Conservation (phyloP, 495 filamentous ascomycete species). For the Penicillium samsonianum region DNA sequence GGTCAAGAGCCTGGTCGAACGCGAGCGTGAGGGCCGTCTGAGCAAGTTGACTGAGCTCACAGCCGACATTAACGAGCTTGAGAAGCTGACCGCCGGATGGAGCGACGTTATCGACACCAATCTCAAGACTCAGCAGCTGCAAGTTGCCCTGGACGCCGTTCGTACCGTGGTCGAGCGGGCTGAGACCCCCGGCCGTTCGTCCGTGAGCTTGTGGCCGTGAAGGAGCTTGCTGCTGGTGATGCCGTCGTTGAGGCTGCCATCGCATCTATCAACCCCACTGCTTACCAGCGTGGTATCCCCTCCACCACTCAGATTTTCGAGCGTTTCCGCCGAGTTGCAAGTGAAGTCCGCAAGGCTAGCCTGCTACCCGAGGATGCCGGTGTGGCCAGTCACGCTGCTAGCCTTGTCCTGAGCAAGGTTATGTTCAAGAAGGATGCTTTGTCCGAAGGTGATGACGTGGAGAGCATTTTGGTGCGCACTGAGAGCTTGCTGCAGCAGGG, state of each 20-base stretch:
- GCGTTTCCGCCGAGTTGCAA: slow-evolving; percentile 91
- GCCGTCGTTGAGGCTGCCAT: slow-evolving; percentile 87
- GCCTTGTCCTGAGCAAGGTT: slow-evolving; percentile 82
- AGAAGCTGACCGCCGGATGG: slow-evolving; percentile 81
- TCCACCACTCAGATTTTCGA: slow-evolving; percentile 83
- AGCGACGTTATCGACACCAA: slow-evolving; percentile 84
- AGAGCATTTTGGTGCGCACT: slow-evolving; percentile 85
- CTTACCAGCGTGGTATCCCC: slow-evolving; percentile 90
- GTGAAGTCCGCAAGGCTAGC: slow-evolving; percentile 90
- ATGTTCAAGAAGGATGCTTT: slow-evolving; percentile 93
- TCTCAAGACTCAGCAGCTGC: slow-evolving; percentile 90
- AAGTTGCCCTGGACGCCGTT: slow-evolving; percentile 92
- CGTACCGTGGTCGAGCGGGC: slow-evolving; percentile 75
- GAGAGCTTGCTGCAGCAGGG: slow-evolving; percentile 90
- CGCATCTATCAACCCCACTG: slow-evolving; percentile 86
- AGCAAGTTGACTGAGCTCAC: slow-evolving; percentile 80
- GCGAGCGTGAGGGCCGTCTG: slow-evolving; percentile 83
- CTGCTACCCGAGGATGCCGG: slow-evolving; percentile 90
- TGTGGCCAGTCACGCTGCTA: slow-evolving; percentile 88
- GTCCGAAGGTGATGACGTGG: slow-evolving; percentile 85
- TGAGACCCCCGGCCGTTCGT: slow-evolving; percentile 78
- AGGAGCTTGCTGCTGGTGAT: slow-evolving; percentile 83
- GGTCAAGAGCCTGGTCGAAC: slow-evolving; percentile 79
- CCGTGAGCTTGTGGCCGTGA: slow-evolving; percentile 86
- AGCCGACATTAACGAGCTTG: slow-evolving; percentile 73